Evolutionary conservation across 306 rosid genomes (phyloP), one percentile per base, ranked within the genome.

Genomic region (Rosa chinensis): DNA sequence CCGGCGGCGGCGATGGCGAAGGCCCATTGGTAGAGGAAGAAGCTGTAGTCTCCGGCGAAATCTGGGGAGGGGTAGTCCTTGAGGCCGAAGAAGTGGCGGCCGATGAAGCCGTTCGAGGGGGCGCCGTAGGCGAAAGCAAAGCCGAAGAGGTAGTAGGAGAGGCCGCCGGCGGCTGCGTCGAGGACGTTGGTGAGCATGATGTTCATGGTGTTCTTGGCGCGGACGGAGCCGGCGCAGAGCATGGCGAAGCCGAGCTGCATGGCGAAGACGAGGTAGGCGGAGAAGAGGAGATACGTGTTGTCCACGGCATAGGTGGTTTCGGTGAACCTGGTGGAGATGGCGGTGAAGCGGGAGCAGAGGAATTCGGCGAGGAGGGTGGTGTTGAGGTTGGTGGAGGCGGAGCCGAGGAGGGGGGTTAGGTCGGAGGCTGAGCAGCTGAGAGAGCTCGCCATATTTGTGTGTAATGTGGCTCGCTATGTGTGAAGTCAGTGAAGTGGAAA

Each of bases 171-270:
- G 0, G 97, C 90, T 0, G 98, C 97, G 45, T 93, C 98, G 1
- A 93, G 93, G 53, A 93, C 94, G 80, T 93, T 93, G 83, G 97
- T 93, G 80, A 93, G 98, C 98, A 91, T 93, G 85, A 93, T 93
- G 89, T 93, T 93, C 97, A 91, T 93, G 74, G 93, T 91, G 85
- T 93, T 93, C 53, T 93, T 93, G 82, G 98, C 97, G 0, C 97
- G 92, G 62, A 91, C 98, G 4, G 97, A 91, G 50, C 98, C 93
- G 11, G 98, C 98, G 21, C 97, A 93, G 23, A 93, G 92, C 98
- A 93, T 91, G 81, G 98, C 94, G 25, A 93, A 93, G n/a, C 98
- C 98, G 0, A 93, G 97, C 81, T 93, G 97, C 98, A 93, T 93
- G 83, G 98, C 92, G 77, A 93, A 93, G 55, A 93, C 98, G 1